phyloP scores from a whole-genome alignment of 2,329 filamentous ascomycete genomes.

The Herpomyces periplanetae region DNA sequence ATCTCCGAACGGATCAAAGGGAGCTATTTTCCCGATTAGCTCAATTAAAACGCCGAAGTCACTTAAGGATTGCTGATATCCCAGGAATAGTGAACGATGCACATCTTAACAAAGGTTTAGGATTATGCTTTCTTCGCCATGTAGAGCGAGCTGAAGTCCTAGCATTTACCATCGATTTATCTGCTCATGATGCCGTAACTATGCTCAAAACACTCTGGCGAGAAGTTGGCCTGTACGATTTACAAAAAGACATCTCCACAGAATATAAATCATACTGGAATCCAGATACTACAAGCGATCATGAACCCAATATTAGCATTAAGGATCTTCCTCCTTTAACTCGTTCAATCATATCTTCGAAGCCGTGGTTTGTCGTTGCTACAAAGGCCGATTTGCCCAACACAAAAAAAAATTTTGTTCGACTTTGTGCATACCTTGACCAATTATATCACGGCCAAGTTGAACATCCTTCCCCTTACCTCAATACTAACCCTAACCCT shows the following conservation, averaged over 20 bases:
- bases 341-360: slow-evolving; percentile 38
- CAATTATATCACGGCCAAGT: slow-evolving; percentile 19
- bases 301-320: too few relatives aligned
- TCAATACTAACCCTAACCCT: too few relatives aligned
- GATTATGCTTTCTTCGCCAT: slow-evolving; percentile 63
- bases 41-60: too few relatives aligned
- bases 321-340: slow-evolving; percentile 11
- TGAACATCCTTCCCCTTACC: too few relatives aligned
- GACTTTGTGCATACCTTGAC: slow-evolving; percentile 27
- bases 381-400: slow-evolving; percentile 56
- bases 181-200: slow-evolving; percentile 31
- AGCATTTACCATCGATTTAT: slow-evolving; percentile 66
- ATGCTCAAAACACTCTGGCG: slow-evolving; percentile 52
- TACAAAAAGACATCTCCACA: slow-evolving; percentile 32
- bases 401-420: slow-evolving; percentile 34
- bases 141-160: slow-evolving; percentile 73
- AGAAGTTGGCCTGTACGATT: slow-evolving; percentile 61
- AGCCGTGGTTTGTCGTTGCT: slow-evolving; percentile 84
- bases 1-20: slow-evolving; percentile 14
- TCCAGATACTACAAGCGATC: too few relatives aligned
- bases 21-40: slow-evolving; percentile 58
- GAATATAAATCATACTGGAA: too few relatives aligned
- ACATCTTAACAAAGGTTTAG: slow-evolving; percentile 60
- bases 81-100: slow-evolving; percentile 71
- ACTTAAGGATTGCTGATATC: slow-evolving; percentile 88